Conservation (phyloP, 1,284 basidiomycete species). For the Apiotrichum brassicae region DNA sequence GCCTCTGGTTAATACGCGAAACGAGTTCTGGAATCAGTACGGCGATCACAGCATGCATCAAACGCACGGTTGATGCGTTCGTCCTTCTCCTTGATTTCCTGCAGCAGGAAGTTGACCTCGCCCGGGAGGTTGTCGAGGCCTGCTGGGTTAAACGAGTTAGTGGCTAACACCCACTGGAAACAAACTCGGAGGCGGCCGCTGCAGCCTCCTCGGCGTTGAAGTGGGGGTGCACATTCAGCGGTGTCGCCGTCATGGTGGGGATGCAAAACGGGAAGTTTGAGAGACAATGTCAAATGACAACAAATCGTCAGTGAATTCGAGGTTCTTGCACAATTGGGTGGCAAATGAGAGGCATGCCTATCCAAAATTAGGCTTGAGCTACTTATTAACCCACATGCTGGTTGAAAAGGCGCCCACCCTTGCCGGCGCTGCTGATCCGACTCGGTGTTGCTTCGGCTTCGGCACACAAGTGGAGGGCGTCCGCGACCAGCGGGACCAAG, state of each 20-base stretch:
- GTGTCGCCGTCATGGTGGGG: constrained; percentile 3
- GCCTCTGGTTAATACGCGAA: constrained; percentile 36
- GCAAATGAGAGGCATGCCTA: too few relatives aligned
- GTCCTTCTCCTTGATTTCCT: constrained; percentile 58
- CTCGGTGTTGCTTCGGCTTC: too few relatives aligned
- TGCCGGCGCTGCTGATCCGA: too few relatives aligned
- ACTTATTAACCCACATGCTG: too few relatives aligned
- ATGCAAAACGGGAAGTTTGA: not conserved
- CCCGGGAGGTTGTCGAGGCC: constrained; percentile 68
- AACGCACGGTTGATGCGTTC: constrained; percentile 38
- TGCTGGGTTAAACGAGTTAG: constrained; percentile 28
- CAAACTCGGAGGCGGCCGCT: constrained; percentile 61
- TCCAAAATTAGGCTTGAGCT: too few relatives aligned
- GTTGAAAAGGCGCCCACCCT: too few relatives aligned
- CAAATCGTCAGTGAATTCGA: not conserved
- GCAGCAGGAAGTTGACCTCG: constrained; percentile 63
- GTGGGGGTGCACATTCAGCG: constrained; percentile 32
- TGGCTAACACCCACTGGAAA: constrained; percentile 55
- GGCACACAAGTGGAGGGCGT: too few relatives aligned
- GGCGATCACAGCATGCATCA: too few relatives aligned
- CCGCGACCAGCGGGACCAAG: too few relatives aligned
- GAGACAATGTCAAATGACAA: too few relatives aligned
- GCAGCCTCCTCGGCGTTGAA: constrained; percentile 61
- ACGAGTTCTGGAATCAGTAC: constrained; percentile 24
- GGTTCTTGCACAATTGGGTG: constrained; percentile 3